Evolutionary conservation across 2,329 filamentous ascomycete genomes (phyloP), one percentile per base, ranked within the genome.

Genomic region (Neofusicoccum kwambonambiense): DNA sequence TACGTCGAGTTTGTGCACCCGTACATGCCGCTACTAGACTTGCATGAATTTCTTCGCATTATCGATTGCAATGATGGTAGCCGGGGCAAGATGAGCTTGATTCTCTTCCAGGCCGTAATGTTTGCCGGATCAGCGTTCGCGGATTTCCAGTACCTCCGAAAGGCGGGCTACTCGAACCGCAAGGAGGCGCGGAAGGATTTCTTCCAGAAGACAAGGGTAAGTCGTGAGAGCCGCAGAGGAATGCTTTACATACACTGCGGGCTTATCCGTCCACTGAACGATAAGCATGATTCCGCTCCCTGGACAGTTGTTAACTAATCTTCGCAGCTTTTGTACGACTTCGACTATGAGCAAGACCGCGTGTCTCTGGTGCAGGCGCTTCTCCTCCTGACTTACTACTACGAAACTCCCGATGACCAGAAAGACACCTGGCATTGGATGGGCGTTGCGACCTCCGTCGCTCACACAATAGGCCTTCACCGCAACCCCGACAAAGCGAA

Each of bases 381-480:
- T 22, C 83, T 97, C 27, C 84, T 97, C 66, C 93, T 97, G 90
- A 97, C 93, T 3, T 97, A 96, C 76, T 98, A 94, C 90, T 97
- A 97, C 76, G 93, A 97, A 78, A 96, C 92, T 12, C 93, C 93
- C 0, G 93, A 97, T 78, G 94, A 97, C 75, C 92, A 97, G 75
- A 97, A 97, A 77, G 94, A 97, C 76, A 97, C 93, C 51, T 97
- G 94, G 91, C 93, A 97, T 75, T 97, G 93, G 94, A 96, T 97
- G 91, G 94, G 94, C 17, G 92, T 97, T 42, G 94, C 93, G 47
- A 91, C 96, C 66, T 97, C 93, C 12, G 82, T 97, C 52, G 93
- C 93, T 61, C 92, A 97, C 76, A 97, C 93, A 12, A 97, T 97
- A 68, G 93, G 94, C 5, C 84, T 97, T 17, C 93, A 98, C 77